These are phyloP conservation scores for Trichoderma orchidacearum DNA, from an alignment of 495 filamentous ascomycete species.

Conservation along the genomic window DNA sequence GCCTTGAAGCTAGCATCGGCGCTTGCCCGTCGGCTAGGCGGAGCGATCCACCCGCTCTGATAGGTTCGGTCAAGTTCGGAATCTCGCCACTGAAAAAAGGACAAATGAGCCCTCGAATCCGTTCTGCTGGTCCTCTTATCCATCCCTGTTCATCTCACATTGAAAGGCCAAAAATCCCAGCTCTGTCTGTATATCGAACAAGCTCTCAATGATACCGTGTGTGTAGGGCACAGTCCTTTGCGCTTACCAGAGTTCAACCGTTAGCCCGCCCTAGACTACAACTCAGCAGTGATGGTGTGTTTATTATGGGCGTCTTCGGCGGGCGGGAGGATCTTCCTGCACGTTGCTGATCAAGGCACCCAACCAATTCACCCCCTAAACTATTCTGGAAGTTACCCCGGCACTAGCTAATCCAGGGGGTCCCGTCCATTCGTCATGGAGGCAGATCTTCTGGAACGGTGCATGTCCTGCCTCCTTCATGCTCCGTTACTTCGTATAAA, in stretches of 20 bases:
- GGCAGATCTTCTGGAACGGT: neutral
- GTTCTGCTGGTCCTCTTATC: neutral
- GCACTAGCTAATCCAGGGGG: neutral
- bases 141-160: no score
- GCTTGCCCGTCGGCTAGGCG: neutral
- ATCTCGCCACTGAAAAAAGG: neutral
- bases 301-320: neutral
- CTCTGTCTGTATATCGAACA: no score
- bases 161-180: no score
- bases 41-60: neutral
- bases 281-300: neutral
- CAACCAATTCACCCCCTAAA: neutral
- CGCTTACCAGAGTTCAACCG: neutral
- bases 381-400: slow-evolving; percentile 1
- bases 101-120: neutral
- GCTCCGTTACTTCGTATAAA: neutral
- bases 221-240: no score
- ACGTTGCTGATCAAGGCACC: neutral
- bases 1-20: neutral
- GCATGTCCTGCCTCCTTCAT: neutral
- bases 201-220: no score
- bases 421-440: neutral
- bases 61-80: neutral
- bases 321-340: slow-evolving; percentile 1
- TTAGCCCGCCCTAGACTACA: neutral